Percentiles rank a stretch among this genome's conserved stretches.
phyloP scores from a whole-genome alignment of 305 asterid genomes.

The Fraxinus platypoda region DNA sequence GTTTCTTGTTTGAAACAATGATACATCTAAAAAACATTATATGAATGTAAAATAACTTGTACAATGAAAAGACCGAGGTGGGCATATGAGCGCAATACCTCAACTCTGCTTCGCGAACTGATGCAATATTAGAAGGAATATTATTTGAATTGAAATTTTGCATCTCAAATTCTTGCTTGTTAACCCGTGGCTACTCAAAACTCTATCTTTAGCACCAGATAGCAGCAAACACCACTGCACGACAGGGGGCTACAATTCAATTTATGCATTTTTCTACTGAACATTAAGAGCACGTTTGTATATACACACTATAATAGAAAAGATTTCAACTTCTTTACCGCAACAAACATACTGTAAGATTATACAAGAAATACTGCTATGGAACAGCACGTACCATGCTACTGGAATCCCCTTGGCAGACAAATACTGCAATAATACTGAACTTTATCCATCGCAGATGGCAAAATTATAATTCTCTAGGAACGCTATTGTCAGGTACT shows the following conservation, averaged over 20 bases:
- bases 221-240: background rate
- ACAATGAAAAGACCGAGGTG: background rate
- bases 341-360: background rate
- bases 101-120: background rate
- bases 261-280: background rate
- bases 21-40: background rate
- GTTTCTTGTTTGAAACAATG: background rate
- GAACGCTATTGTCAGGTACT: background rate
- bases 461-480: background rate
- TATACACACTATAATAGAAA: background rate
- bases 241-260: background rate
- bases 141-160: background rate
- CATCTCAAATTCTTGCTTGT: background rate
- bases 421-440: background rate
- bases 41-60: background rate
- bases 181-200: background rate
- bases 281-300: background rate
- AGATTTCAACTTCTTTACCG: background rate
- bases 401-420: background rate
- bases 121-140: background rate
- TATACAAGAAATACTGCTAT: background rate
- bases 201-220: background rate
- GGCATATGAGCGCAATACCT: background rate
- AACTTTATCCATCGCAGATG: background rate
- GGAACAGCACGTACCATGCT: background rate